Evolutionary conservation across 2,329 filamentous ascomycete genomes (phyloP).

Genomic region (Hymenoscyphus fraxineus): DNA sequence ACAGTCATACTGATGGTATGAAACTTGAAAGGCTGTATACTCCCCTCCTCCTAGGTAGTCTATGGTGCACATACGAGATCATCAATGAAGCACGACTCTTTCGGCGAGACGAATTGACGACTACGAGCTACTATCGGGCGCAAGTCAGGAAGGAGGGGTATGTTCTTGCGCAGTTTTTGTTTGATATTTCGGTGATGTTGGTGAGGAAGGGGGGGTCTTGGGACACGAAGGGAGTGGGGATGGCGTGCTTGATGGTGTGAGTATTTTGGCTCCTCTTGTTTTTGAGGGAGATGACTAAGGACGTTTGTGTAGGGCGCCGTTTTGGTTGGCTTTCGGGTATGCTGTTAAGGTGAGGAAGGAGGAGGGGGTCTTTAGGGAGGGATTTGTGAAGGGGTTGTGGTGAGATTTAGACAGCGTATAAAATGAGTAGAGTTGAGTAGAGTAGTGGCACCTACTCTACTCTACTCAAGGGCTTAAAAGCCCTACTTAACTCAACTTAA

Average conservation of each 20-base stretch:
- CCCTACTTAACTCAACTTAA: too few relatives aligned
- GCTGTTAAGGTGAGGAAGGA: slow-evolving; percentile 5
- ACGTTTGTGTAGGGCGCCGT: slow-evolving; percentile 1
- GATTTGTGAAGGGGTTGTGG: not conserved
- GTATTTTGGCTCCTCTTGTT: not conserved
- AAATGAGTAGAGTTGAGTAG: too few relatives aligned
- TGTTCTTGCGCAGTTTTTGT: not conserved
- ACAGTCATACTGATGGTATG: not conserved
- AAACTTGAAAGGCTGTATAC: not conserved
- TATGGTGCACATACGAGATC: not conserved
- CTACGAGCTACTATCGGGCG: not conserved
- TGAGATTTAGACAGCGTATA: not conserved
- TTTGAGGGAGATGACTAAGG: not conserved
- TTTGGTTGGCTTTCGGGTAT: slow-evolving; percentile 9
- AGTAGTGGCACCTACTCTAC: too few relatives aligned
- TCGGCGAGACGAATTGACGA: not conserved
- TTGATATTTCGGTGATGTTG: not conserved
- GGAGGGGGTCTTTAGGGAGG: slow-evolving; percentile 4
- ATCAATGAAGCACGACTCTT: not conserved
- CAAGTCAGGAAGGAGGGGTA: not conserved
- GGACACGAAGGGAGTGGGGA: not conserved
- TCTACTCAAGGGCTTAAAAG: too few relatives aligned
- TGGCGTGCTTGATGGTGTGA: not conserved
- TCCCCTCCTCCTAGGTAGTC: not conserved
- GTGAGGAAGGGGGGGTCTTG: not conserved